A percentile compares a stretch with the other conserved stretches of the same genome.
phyloP scores from a whole-genome alignment of 164 flowering plant species.

The Sextonia rubra region DNA sequence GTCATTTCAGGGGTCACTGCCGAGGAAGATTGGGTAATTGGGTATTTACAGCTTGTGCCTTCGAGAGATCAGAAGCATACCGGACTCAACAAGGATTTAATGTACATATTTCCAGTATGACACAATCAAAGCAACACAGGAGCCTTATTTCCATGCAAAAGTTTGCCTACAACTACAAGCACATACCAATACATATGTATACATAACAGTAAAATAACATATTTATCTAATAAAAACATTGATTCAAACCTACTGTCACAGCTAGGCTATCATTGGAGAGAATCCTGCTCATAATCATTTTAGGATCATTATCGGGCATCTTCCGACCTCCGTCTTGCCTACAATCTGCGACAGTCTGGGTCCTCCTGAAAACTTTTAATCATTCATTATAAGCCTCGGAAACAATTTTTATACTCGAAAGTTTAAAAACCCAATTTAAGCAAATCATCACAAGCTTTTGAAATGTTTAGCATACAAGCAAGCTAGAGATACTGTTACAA shows the following conservation, averaged over 20 bases:
- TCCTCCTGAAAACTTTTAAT: constrained; percentile 23
- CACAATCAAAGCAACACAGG: neutral
- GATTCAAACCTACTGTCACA: neutral
- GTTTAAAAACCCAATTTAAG: constrained; percentile 8
- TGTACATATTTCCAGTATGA: neutral
- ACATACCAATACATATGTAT: neutral
- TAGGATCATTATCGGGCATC: constrained; percentile 21
- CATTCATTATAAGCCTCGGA: constrained; percentile 20
- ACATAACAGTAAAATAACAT: neutral
- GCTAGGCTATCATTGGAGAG: neutral
- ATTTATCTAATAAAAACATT: neutral
- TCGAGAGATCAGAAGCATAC: neutral
- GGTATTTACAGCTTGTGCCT: neutral
- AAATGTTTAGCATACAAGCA: constrained; percentile 34
- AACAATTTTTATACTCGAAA: constrained; percentile 9
- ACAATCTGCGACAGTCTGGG: constrained; percentile 22
- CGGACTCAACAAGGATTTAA: no score
- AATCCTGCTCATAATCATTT: constrained; percentile 12
- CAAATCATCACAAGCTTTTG: neutral
- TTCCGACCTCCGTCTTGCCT: constrained; percentile 3
- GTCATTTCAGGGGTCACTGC: neutral
- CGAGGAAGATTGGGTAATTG: no score
- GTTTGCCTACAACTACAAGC: neutral
- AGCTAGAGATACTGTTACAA: constrained; percentile 20
- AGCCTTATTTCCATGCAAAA: neutral